Evolutionary conservation across 2,329 filamentous ascomycete genomes (phyloP), one percentile per base, ranked within the genome.

Genomic region (Harringtonia aguacate): DNA sequence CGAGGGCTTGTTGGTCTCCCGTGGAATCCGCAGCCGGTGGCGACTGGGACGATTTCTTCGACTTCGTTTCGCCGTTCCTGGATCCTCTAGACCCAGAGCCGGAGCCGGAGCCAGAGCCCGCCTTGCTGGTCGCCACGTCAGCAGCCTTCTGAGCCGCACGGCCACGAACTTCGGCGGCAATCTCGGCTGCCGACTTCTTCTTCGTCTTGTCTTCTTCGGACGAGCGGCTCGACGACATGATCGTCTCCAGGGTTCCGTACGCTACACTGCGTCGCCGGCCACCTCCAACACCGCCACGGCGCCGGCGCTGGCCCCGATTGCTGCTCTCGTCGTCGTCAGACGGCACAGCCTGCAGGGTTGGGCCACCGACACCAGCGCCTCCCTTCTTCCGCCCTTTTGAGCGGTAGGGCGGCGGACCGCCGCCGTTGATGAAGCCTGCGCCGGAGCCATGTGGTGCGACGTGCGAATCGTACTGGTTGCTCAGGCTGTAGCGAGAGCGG

Each of bases 391-490:
- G 46, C 4, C 41, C 34, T 14, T 39, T 46, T 17, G 35, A 20
- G 9, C 37, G 38, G 24, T 36, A 27, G 1, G 47, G n/a, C 13
- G 40, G 40, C 20, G 41, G 36, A 17, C 43, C 43, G 5, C 44
- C 41, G 12, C 51, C 41, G 8, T 46, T 43, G 17, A 68, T 40
- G 47, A 77, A 75, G 1, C 64, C 60, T 2, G 70, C 58, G 4
- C 77, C 75, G 1, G 73, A 74, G 18, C 76, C 76, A 52, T 81
- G 77, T 14, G 77, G 77, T 13, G 72, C 64, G 47, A 80, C 73
- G 51, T 82, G 78, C 8, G 79, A 75, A 53, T 81, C 78, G 53
- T 81, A 81, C 55, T 81, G 77, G 56, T 80, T 79, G 58, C 77
- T 80, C 41, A 81, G 56, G 34, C 77, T 81, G 56, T 81, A 81